Conservation (phyloP, 345 rosid genomes). For the Diplotaxis tenuifolia region DNA sequence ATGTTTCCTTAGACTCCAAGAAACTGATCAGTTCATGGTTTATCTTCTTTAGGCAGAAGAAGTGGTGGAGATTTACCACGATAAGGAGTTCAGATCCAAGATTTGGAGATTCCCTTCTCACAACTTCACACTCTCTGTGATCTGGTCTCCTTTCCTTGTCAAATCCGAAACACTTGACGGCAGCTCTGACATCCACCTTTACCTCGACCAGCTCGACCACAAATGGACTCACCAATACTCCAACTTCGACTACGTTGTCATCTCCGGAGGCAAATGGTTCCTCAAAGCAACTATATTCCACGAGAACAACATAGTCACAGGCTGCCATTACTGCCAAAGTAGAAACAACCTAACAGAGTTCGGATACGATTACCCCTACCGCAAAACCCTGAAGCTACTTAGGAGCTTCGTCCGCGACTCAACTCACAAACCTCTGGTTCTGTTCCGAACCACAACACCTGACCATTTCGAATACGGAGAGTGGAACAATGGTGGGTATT, state of each 20-base stretch:
- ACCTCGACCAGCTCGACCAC: slow-evolving; percentile 73
- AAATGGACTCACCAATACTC: slow-evolving; percentile 59
- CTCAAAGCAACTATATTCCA: slow-evolving; percentile 86
- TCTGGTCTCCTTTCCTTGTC: slow-evolving; percentile 93
- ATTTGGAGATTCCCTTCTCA: slow-evolving; percentile 77
- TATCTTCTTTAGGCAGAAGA: slow-evolving; percentile 56
- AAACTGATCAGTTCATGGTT: background rate
- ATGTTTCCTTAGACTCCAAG: slow-evolving; percentile 9
- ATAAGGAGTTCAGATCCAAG: slow-evolving; percentile 66
- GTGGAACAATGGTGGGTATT: slow-evolving; percentile 88
- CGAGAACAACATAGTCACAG: slow-evolving; percentile 54
- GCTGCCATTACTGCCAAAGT: slow-evolving; percentile 83
- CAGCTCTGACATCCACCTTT: slow-evolving; percentile 71
- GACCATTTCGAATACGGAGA: slow-evolving; percentile 95
- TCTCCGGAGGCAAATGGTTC: slow-evolving; percentile 98
- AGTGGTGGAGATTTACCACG: slow-evolving; percentile 74
- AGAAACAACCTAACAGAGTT: slow-evolving; percentile 61
- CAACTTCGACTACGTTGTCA: slow-evolving; percentile 61
- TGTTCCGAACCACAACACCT: slow-evolving; percentile 83
- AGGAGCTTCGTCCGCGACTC: slow-evolving; percentile 58
- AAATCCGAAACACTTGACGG: slow-evolving; percentile 72
- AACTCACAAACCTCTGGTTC: slow-evolving; percentile 56
- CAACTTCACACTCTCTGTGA: slow-evolving; percentile 67
- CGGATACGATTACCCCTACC: slow-evolving; percentile 73
- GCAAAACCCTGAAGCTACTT: slow-evolving; percentile 53